Evolutionary conservation across 805 yeast genomes (phyloP).

Genomic region (Saccharomyces jurei): DNA sequence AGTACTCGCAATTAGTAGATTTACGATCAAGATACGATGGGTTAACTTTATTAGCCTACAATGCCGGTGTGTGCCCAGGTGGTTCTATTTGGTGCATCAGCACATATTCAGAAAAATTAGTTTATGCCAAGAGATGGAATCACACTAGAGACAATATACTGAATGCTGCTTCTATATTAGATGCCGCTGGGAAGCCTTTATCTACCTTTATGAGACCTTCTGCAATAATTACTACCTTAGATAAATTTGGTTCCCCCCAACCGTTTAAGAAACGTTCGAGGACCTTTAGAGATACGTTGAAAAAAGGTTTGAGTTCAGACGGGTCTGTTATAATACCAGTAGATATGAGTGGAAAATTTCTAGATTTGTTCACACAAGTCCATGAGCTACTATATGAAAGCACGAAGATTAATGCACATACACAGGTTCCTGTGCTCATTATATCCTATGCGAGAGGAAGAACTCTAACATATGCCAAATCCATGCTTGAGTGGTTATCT

Average conservation of each 20-base stretch:
- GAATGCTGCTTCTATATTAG: constrained; percentile 58
- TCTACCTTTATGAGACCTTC: constrained; percentile 68
- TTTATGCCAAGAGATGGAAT: constrained; percentile 91
- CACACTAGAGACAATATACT: constrained; percentile 83
- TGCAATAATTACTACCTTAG: constrained; percentile 61
- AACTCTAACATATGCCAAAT: constrained; percentile 69
- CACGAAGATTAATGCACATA: constrained; percentile 29
- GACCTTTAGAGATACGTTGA: constrained; percentile 57
- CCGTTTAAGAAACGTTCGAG: constrained; percentile 59
- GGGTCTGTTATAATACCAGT: constrained; percentile 82
- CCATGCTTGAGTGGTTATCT: constrained; percentile 95
- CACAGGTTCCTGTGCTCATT: constrained; percentile 60
- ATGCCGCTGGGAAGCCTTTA: constrained; percentile 53
- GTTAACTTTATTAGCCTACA: constrained; percentile 66
- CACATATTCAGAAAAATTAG: constrained; percentile 67
- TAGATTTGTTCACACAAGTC: constrained; percentile 69
- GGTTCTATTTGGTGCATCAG: constrained; percentile 83
- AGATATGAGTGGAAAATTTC: constrained; percentile 67
- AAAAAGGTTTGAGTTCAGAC: constrained; percentile 30
- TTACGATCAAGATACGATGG: constrained; percentile 54
- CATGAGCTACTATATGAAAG: constrained; percentile 48
- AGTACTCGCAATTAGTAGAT: constrained; percentile 68
- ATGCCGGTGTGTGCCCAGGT: constrained; percentile 89
- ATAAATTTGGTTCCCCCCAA: constrained; percentile 49
- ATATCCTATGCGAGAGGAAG: constrained; percentile 76